Evolutionary conservation across 768 basidiomycete species (phyloP), one percentile per base, ranked within the genome.

Genomic region (Trametes meyenii): DNA sequence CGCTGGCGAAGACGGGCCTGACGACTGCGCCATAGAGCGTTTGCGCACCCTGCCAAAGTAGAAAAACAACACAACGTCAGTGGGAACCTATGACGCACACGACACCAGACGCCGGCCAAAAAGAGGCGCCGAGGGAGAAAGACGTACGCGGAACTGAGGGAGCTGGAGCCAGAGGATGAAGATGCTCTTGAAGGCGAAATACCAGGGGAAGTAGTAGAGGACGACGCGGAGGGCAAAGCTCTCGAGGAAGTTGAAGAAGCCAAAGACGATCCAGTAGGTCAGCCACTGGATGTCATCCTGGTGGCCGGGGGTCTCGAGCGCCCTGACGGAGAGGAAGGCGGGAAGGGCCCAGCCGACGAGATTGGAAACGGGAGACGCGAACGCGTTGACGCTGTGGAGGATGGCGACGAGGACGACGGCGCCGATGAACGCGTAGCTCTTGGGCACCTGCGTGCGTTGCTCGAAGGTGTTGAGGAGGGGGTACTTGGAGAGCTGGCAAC

Each of bases 191-290:
- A 94, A 84, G 46, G 90, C 87, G 73, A 88, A 97, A 75, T 96
- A 98, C 90, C 94, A 94, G 45, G 95, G 92, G 68, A 95, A 71
- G 72, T 95, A 98, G 81, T 96, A 94, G 66, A 98, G 87, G 62
- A 97, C 84, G 62, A 90, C 61, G 53, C 90, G 85, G 65, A 92
- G 80, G 54, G 91, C 92, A 68, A 96, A 83, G 70, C 85, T 88
- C 79, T 98, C 96, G 62, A 92, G 70, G 77, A 97, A 92, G 80
- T 90, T 96, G 84, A 97, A 88, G 76, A 88, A 90, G 56, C 94
- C 94, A 68, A 97, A 96, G 55, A 96, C 84, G 71, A 92, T 83
- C 96, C 96, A 98, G 82, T 98, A 98, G 2, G 96, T 96, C 71
- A 98, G 83, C 95, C 95, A 98, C 77, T 97, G 95, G 70, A 90